These are phyloP conservation scores for Pseudonitzschia delicatissima DNA, from an alignment of 108 stramenopile genomes.

Conservation along the genomic window DNA sequence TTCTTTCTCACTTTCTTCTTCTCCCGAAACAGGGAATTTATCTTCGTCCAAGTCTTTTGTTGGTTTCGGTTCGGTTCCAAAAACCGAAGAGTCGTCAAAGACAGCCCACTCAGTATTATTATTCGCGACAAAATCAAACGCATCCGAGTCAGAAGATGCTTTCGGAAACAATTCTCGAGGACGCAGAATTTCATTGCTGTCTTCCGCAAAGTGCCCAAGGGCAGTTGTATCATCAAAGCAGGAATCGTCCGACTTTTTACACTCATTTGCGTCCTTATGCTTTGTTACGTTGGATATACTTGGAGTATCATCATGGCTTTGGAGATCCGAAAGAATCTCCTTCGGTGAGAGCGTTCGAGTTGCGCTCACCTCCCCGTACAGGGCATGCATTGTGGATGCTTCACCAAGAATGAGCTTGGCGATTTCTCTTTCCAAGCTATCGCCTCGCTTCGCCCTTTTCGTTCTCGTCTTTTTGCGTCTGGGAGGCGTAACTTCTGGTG, in stretches of 20 bases:
- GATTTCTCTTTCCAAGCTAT: slow-evolving; percentile 26
- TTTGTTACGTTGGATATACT: not conserved
- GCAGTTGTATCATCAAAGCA: not conserved
- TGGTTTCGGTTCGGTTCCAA: no score
- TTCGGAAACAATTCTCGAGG: not conserved
- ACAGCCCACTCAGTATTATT: slow-evolving; percentile 4
- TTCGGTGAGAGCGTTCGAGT: not conserved
- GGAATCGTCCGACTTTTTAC: not conserved
- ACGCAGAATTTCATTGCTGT: not conserved
- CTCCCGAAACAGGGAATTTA: not conserved
- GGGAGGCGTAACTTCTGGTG: not conserved
- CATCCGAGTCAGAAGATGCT: not conserved
- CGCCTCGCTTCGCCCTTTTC: slow-evolving; percentile 10
- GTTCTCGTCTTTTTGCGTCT: slow-evolving; percentile 10
- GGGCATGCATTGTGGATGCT: not conserved
- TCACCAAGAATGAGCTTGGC: slow-evolving; percentile 16
- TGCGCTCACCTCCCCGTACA: not conserved
- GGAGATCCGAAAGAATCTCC: slow-evolving; percentile 6
- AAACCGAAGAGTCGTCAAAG: slow-evolving; percentile 8
- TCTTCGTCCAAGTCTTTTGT: slow-evolving; percentile 1
- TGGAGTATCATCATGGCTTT: not conserved
- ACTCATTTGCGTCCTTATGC: not conserved
- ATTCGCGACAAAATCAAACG: not conserved
- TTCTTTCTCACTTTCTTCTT: not conserved
- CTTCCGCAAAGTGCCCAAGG: not conserved